Evolutionary conservation across 78 protist species (phyloP).

Genomic region (Cavenderia fasciculata): DNA sequence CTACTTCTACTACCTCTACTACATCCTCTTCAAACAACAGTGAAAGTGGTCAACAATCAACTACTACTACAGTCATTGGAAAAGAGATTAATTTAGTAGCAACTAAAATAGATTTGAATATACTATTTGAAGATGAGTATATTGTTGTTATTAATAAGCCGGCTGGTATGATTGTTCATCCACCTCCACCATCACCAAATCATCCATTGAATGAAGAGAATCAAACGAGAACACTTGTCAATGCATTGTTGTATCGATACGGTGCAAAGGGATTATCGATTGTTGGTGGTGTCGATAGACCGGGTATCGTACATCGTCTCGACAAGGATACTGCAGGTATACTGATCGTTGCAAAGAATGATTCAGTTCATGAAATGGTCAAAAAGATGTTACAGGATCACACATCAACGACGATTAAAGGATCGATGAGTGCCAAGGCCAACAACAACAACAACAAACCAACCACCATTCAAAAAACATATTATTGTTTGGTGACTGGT

Average conservation of each 20-base stretch:
- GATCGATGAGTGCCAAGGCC: background rate
- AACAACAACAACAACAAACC: constrained; percentile 7
- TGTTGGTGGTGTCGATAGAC: constrained; percentile 55
- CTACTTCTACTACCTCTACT: too few relatives aligned
- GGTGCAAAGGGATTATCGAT: constrained; percentile 42
- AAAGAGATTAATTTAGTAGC: constrained; percentile 6
- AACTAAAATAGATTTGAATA: constrained; percentile 17
- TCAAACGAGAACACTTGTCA: constrained; percentile 58
- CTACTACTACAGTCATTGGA: too few relatives aligned
- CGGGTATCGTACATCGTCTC: constrained; percentile 48
- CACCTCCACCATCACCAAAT: background rate
- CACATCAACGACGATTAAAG: constrained; percentile 12
- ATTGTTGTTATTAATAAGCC: constrained; percentile 38
- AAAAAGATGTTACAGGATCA: constrained; percentile 32
- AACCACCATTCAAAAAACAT: constrained; percentile 41
- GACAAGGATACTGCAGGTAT: constrained; percentile 73
- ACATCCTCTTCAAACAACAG: too few relatives aligned
- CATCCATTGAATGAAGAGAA: background rate
- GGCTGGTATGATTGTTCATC: constrained; percentile 68
- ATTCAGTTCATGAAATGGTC: background rate
- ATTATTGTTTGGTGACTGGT: constrained; percentile 59
- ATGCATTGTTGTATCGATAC: constrained; percentile 40
- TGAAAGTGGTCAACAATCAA: too few relatives aligned
- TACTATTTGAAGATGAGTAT: constrained; percentile 35
- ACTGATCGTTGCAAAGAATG: constrained; percentile 54